These are phyloP conservation scores for Populus deltoides DNA, from an alignment of 345 rosid genomes.

Conservation along the genomic window DNA sequence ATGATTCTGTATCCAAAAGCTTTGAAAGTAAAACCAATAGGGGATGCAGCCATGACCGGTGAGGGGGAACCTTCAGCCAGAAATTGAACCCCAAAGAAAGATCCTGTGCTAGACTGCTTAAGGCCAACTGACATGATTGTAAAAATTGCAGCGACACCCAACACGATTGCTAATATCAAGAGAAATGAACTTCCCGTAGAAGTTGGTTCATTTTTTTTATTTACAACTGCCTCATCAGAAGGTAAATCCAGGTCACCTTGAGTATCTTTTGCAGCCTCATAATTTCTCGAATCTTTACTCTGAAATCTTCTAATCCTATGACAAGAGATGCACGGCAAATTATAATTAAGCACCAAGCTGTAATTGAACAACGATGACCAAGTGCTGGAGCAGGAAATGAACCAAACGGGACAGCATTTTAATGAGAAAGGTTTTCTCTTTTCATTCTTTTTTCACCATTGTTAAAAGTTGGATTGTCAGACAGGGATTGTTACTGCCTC, in stretches of 20 bases:
- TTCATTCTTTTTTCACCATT: background rate
- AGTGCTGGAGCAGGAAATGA: background rate
- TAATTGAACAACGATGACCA: background rate
- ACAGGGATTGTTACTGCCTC: too few relatives aligned
- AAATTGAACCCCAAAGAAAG: conserved; percentile 51
- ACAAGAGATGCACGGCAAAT: conserved; percentile 7
- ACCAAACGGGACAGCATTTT: background rate
- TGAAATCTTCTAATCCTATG: conserved; percentile 41
- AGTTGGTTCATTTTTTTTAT: conserved; percentile 13
- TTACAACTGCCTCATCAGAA: conserved; percentile 24
- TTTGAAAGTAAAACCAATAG: conserved; percentile 60
- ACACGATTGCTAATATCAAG: conserved; percentile 44
- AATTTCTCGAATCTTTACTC: conserved; percentile 30
- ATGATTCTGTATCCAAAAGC: conserved; percentile 68
- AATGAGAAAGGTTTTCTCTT: too few relatives aligned
- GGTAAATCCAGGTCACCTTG: conserved; percentile 25
- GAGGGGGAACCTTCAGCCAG: conserved; percentile 50
- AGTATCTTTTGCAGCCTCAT: conserved; percentile 24
- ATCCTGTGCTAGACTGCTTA: conserved; percentile 39
- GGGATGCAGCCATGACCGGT: conserved; percentile 32
- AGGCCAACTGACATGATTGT: conserved; percentile 42
- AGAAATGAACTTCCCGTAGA: conserved; percentile 45
- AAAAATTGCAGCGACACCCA: conserved; percentile 54
- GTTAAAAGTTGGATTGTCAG: too few relatives aligned
- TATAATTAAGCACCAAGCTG: background rate